Base-by-base conservation (phyloP, 179 eudicot genomes). In the Beta lomatogona region DNA sequence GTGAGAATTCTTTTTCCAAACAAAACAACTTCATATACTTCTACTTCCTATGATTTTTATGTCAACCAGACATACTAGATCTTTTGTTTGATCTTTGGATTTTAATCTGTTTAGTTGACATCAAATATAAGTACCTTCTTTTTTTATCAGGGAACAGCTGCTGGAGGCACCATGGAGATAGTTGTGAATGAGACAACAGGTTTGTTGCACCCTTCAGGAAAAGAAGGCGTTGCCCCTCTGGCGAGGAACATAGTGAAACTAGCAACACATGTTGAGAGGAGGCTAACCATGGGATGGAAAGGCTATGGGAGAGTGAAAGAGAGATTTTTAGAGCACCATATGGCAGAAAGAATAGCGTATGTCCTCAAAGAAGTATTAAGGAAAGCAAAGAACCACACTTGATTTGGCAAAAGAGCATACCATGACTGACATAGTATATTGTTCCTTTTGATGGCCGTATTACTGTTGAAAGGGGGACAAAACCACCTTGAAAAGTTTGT, bases 81-180 rank as follows among this genome's bases (percentile, higher is more conserved):
- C 1, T 45, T 6, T 44, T 59, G 65, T 18, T 55, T 54, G 55
- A 44, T 55, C n/a, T 21, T 68, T 18, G 59, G 46, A 31, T 59
- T 19, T 28, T 70, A 61, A 44, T n/a, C 19, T 25, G 64, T 8
- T 54, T 28, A 5, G 41, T 54, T 77, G 36, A 48, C 31, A 15
- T 52, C n/a, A 65, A 50, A 11, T 77, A 22, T 55, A 67, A 19
- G 60, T 36, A 36, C 41, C 41, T 36, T 36, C 41, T 36, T 36
- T 73, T 73, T 77, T 52, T 72, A 45, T 46, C 88, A 95, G 98
- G 98, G 98, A 63, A 95, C 98, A 36, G 92, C 97, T 64, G 98
- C 98, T 78, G 98, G 98, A 81, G 98, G 98, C 61, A 95, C 98
- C 13, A 89, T 86, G 78, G 98, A 95, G 83, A 95, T 95, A 60